Base-by-base conservation (phyloP, 768 basidiomycete genomes). In the Hypholoma fasciculare region DNA sequence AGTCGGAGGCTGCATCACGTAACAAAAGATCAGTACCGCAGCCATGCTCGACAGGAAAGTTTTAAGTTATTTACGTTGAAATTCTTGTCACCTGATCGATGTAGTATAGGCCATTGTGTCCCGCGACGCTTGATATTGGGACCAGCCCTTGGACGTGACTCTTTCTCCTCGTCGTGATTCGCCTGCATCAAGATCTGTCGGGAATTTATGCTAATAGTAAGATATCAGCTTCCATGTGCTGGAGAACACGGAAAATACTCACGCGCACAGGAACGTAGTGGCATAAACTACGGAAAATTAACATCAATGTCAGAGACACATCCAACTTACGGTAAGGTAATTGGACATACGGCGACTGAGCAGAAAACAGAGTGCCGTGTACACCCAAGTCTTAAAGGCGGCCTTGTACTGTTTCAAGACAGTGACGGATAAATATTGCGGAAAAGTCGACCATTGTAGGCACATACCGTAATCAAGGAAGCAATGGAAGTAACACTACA, bases 211-310 rank as follows among this genome's bases (percentile, higher is more conserved):
- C 72, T 73, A 36, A 5, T 39, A 20, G n/a, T 19, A 19, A 14
- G 37, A 23, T 0, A 43, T 43, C 43, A 36, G n/a, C 43, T 27
- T 48, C 8, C 7, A 20, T 34, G 36, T 48, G 23, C 30, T 20
- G 39, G 12, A 17, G 38, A 40, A 36, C 30, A 34, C 6, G 30
- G 30, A 2, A 34, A 34, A 16, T 11, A 60, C 71, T 44, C 55
- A 74, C 72, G 69, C 67, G 56, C 64, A 71, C 63, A 72, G 67
- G 64, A 72, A 72, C 11, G 71, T 72, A 48, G 69, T 72, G 46
- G 71, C 67, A 57, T 74, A 72, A 30, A 72, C 71, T 72, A 37
- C 20, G 8, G 27, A 40, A n/a, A 11, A 30, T 8, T 9, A 23
- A 20, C 40, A 26, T 23, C 7, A 12, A 34, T 34, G 30, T 34